Evolutionary conservation across 2,329 filamentous ascomycete genomes (phyloP).

Genomic region (Stachybotrys chartarum): DNA sequence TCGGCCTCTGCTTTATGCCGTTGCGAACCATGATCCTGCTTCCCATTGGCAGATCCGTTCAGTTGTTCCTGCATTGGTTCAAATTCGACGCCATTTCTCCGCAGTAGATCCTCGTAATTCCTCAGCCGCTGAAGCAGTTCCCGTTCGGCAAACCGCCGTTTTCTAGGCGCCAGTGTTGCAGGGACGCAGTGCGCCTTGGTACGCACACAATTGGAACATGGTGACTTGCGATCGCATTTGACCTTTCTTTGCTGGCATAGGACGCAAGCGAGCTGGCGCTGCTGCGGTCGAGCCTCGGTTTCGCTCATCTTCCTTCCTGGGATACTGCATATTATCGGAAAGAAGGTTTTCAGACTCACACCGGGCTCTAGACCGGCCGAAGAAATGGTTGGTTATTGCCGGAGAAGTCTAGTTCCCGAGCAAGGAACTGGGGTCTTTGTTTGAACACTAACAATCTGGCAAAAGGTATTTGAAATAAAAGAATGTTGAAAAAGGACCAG

Average conservation of each 20-base stretch:
- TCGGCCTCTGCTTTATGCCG: neutral
- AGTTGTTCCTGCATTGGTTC: neutral
- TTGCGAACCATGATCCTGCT: neutral
- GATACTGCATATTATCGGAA: neutral
- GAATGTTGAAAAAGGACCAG: too few relatives aligned
- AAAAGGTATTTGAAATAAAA: too few relatives aligned
- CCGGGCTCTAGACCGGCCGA: too few relatives aligned
- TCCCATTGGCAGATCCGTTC: neutral
- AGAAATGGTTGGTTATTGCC: too few relatives aligned
- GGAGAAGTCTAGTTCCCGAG: too few relatives aligned
- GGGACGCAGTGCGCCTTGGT: neutral
- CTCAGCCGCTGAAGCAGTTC: neutral
- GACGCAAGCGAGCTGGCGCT: neutral
- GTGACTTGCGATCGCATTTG: neutral
- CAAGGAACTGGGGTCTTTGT: too few relatives aligned
- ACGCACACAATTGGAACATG: neutral
- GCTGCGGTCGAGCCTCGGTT: neutral
- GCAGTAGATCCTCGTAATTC: neutral
- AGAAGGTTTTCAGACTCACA: neutral
- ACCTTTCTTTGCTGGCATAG: neutral
- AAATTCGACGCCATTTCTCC: neutral
- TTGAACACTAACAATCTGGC: too few relatives aligned
- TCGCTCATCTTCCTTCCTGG: too few relatives aligned
- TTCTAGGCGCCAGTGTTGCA: neutral
- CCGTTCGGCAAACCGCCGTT: neutral